Conservation (phyloP, 768 basidiomycete genomes). For the Chlorophyllum brunneum region DNA sequence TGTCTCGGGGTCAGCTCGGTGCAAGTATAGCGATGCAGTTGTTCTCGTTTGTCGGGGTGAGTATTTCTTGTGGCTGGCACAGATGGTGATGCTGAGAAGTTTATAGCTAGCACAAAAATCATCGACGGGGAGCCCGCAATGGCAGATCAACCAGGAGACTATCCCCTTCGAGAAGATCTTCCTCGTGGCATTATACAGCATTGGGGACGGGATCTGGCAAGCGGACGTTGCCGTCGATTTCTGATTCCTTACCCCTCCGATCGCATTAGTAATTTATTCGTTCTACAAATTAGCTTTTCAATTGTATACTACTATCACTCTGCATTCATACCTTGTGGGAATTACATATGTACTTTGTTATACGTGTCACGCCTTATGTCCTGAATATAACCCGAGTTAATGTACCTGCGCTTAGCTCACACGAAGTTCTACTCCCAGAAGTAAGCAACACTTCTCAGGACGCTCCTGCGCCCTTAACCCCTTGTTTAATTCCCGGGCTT, state of each 20-base stretch:
- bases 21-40: conserved; percentile 8
- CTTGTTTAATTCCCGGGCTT: too few relatives aligned
- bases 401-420: too few relatives aligned
- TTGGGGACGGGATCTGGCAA: conserved; percentile 43
- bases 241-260: neutral
- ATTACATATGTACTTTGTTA: too few relatives aligned
- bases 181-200: conserved; percentile 39
- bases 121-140: conserved; percentile 22
- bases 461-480: too few relatives aligned
- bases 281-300: neutral
- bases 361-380: too few relatives aligned
- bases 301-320: neutral
- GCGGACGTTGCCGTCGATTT: conserved; percentile 44
- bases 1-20: conserved; percentile 4
- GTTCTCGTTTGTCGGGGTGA: conserved; percentile 32
- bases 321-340: too few relatives aligned
- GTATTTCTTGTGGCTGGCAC: conserved; percentile 3
- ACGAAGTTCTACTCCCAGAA: too few relatives aligned
- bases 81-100: neutral
- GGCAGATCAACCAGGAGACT: conserved; percentile 29
- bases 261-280: neutral
- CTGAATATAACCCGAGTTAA: too few relatives aligned
- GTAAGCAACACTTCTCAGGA: too few relatives aligned
- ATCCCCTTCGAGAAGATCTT: conserved; percentile 41
- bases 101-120: conserved; percentile 12